Evolutionary conservation across 768 basidiomycete genomes (phyloP).

Genomic region (Porphyrellus cyaneotinctus): DNA sequence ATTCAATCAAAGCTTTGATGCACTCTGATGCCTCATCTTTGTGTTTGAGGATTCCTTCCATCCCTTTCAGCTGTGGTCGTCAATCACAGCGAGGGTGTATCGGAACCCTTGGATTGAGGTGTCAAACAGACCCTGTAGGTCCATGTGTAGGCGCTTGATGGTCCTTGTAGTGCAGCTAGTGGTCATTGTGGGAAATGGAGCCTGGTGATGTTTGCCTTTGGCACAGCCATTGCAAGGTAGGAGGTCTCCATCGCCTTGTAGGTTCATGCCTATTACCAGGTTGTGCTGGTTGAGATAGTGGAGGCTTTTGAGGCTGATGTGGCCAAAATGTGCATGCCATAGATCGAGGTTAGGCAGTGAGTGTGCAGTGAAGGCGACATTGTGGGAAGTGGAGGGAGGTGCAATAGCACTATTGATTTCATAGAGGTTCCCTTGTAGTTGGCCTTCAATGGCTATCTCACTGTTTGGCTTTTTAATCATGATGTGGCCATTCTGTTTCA

Average conservation of each 20-base stretch:
- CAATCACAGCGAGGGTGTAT: constrained; percentile 3
- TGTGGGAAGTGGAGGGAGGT: background rate
- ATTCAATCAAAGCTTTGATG: constrained; percentile 1
- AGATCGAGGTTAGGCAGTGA: constrained; percentile 3
- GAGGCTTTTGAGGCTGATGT: constrained; percentile 7
- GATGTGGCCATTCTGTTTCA: background rate
- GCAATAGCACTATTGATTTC: constrained; percentile 6
- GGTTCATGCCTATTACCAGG: constrained; percentile 3
- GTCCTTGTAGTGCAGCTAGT: background rate
- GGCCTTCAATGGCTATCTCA: constrained; percentile 4
- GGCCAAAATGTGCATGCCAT: constrained; percentile 6
- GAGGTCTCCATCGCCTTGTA: background rate
- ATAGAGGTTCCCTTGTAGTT: constrained; percentile 5
- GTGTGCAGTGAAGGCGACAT: background rate
- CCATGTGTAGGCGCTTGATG: background rate
- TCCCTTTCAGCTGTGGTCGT: constrained; percentile 9
- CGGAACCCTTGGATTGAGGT: constrained; percentile 2
- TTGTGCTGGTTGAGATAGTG: constrained; percentile 3
- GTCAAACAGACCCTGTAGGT: background rate
- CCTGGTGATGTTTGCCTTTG: constrained; percentile 11
- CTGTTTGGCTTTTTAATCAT: background rate
- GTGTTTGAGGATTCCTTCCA: constrained; percentile 10
- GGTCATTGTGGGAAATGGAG: background rate
- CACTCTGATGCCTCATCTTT: background rate
- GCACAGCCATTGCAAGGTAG: constrained; percentile 4